Conservation (phyloP, 2,329 filamentous ascomycete genomes). For the Fusarium sp. region DNA sequence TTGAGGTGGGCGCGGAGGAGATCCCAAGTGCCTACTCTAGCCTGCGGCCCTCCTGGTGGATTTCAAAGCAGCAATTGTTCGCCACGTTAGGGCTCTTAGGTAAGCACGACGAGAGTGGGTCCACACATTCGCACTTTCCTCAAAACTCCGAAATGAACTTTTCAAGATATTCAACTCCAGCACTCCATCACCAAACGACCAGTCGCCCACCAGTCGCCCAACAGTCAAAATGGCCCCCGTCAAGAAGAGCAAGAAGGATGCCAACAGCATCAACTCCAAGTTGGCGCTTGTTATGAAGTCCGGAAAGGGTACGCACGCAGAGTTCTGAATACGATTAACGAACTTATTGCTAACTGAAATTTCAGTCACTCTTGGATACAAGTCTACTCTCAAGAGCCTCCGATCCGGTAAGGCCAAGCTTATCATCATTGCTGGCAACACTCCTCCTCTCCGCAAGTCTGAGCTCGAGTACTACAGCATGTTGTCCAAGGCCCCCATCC, state of each 20-base stretch:
- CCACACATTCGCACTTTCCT: conserved; percentile 16
- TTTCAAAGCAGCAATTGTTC: neutral
- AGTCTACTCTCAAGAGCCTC: conserved; percentile 78
- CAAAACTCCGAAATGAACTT: conserved; percentile 40
- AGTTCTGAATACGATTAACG: neutral
- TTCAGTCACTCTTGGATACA: conserved; percentile 57
- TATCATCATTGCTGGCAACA: conserved; percentile 93
- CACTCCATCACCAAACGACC: conserved; percentile 50
- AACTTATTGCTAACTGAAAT: conserved; percentile 27
- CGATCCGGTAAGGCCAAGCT: conserved; percentile 98
- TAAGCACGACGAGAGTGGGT: neutral
- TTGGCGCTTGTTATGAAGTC: conserved; percentile 72
- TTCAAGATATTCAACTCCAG: conserved; percentile 43
- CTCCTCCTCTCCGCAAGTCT: conserved; percentile 95
- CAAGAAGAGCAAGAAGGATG: conserved; percentile 89
- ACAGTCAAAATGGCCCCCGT: conserved; percentile 71
- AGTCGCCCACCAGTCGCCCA: conserved; percentile 49
- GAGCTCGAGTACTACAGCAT: conserved; percentile 97
- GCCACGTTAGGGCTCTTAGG: neutral
- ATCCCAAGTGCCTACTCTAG: conserved; percentile 41
- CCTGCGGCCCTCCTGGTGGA: neutral
- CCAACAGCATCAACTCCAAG: conserved; percentile 74
- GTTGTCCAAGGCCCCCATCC: conserved; percentile 92
- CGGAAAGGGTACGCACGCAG: conserved; percentile 74
- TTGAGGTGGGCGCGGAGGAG: conserved; percentile 40